These are phyloP conservation scores for Hyparrhenia diplandra DNA, from an alignment of 176 grass and related monocot genomes.

Conservation along the genomic window DNA sequence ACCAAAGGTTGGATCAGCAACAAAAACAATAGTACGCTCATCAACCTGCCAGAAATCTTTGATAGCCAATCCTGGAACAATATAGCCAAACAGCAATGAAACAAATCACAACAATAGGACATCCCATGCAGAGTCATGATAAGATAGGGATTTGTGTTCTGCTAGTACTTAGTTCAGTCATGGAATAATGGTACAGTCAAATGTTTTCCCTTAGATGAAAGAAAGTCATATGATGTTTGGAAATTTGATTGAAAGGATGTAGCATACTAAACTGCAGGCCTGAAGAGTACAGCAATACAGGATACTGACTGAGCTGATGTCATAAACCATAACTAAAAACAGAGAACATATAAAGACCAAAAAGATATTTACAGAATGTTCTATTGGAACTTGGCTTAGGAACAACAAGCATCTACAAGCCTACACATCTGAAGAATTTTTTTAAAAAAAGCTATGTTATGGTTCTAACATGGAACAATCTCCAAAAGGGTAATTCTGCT, in stretches of 20 bases:
- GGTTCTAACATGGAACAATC: not conserved
- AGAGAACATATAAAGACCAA: not conserved
- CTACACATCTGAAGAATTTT: not conserved
- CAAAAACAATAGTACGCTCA: constrained; percentile 86
- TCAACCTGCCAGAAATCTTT: constrained; percentile 97
- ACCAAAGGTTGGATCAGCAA: constrained; percentile 91
- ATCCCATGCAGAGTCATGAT: not conserved
- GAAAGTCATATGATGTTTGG: not conserved
- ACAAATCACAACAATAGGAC: not conserved
- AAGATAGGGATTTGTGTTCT: not conserved
- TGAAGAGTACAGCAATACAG: not conserved
- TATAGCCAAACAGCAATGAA: not conserved
- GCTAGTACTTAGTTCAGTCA: not conserved
- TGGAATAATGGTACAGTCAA: not conserved
- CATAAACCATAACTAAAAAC: not conserved
- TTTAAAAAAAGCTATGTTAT: not conserved
- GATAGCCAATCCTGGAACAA: constrained; percentile 73
- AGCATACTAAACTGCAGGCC: not conserved
- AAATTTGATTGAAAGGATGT: not conserved
- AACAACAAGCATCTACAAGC: not conserved
- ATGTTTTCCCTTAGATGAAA: not conserved
- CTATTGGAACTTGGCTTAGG: not conserved
- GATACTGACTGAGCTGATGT: not conserved
- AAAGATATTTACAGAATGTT: not conserved
- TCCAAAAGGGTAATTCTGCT: not conserved